A percentile compares a stretch with the other conserved stretches of the same genome.
These are phyloP conservation scores for Colletotrichum chlorophyti DNA, from an alignment of 2,329 filamentous ascomycete genomes.

Conservation along the genomic window DNA sequence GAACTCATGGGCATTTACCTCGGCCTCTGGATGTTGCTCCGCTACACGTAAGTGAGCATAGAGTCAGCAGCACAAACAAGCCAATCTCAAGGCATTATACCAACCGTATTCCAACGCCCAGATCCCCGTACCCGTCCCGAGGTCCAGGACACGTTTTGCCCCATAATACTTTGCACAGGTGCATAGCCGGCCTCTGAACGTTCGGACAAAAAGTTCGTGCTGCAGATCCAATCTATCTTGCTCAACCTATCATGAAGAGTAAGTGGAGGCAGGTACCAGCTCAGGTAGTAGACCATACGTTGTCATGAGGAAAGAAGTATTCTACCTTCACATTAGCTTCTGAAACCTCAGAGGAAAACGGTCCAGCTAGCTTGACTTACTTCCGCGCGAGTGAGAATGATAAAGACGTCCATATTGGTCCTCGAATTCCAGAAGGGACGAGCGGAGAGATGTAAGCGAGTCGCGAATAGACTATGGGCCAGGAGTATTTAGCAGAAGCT, in stretches of 20 bases:
- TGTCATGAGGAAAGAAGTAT: slow-evolving; percentile 24
- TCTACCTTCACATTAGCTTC: background rate
- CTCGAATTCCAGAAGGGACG: slow-evolving; percentile 17
- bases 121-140: slow-evolving; percentile 35
- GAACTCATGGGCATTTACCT: too few species aligned
- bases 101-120: slow-evolving; percentile 37
- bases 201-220: slow-evolving; percentile 43
- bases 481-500: background rate
- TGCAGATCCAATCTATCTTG: slow-evolving; percentile 39
- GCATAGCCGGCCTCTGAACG: slow-evolving; percentile 39
- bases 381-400: slow-evolving; percentile 19
- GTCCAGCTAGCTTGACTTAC: too few species aligned
- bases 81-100: too few species aligned
- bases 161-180: slow-evolving; percentile 34
- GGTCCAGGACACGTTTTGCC: slow-evolving; percentile 32
- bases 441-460: slow-evolving; percentile 18
- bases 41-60: slow-evolving; percentile 15
- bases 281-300: background rate
- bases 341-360: too few species aligned
- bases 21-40: slow-evolving; percentile 38
- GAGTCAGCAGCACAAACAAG: background rate
- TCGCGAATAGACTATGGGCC: slow-evolving; percentile 4
- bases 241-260: background rate
- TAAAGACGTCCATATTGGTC: slow-evolving; percentile 14
- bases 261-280: fast-evolving